Evolutionary conservation across 371 early-diverging fungal genomes (phyloP).

Genomic region (Mortierella polycephala): DNA sequence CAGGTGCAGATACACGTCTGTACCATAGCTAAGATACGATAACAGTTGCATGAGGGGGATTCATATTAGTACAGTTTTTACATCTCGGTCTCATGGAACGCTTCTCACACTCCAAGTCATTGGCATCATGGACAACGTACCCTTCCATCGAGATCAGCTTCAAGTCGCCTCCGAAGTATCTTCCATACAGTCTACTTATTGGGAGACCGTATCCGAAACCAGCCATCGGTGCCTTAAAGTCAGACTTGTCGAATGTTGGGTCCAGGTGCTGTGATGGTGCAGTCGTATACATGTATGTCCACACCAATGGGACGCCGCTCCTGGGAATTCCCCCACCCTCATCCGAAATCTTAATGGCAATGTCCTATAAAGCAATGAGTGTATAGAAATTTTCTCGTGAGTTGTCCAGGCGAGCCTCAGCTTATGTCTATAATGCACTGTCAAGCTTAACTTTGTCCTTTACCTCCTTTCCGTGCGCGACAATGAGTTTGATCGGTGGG

Average conservation of each 20-base stretch:
- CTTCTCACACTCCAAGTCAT: background rate
- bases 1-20: conserved; percentile 96
- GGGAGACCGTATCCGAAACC: conserved; percentile 98
- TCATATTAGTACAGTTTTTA: no score
- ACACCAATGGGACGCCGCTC: conserved; percentile 89
- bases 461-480: conserved; percentile 94
- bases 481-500: conserved; percentile 92
- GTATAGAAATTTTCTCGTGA: background rate
- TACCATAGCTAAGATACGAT: conserved; percentile 73
- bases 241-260: conserved; percentile 83
- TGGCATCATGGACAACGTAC: conserved; percentile 58
- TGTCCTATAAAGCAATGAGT: conserved; percentile 66
- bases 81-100: no score
- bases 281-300: conserved; percentile 98
- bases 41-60: no score
- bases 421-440: no score
- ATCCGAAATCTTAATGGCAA: conserved; percentile 96
- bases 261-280: conserved; percentile 90
- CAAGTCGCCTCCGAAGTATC: conserved; percentile 97
- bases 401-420: background rate
- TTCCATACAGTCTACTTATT: conserved; percentile 86
- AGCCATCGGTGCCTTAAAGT: conserved; percentile 97
- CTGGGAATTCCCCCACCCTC: conserved; percentile 97
- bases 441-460: background rate
- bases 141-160: conserved; percentile 97